Evolutionary conservation across 1,139 yeast species (phyloP).

Genomic region (Hanseniaspora sp.): DNA sequence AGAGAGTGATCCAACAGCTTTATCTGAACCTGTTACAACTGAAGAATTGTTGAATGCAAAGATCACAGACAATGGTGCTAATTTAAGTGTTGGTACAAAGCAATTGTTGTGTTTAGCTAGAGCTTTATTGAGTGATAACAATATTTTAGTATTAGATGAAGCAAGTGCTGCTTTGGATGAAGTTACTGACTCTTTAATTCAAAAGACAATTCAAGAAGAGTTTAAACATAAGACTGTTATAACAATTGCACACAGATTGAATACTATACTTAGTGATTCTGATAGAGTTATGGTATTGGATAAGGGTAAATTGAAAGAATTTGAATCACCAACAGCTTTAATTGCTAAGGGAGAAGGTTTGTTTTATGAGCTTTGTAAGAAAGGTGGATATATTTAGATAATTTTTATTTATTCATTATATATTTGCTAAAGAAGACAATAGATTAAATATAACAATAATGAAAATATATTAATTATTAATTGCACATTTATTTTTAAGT

Average conservation of each 20-base stretch:
- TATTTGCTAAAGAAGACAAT: background rate
- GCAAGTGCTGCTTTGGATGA: constrained; percentile 64
- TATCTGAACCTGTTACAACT: constrained; percentile 44
- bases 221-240: constrained; percentile 48
- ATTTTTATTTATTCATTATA: background rate
- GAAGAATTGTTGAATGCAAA: constrained; percentile 36
- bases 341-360: constrained; percentile 33
- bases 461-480: too few species aligned
- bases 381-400: constrained; percentile 19
- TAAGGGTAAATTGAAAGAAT: constrained; percentile 42
- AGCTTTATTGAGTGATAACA: constrained; percentile 48
- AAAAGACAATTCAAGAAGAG: constrained; percentile 44
- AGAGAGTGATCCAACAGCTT: constrained; percentile 1
- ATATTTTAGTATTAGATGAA: constrained; percentile 53
- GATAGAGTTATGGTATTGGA: constrained; percentile 50
- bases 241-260: constrained; percentile 58
- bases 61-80: constrained; percentile 56
- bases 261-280: constrained; percentile 43
- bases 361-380: constrained; percentile 45
- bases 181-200: constrained; percentile 53
- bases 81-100: constrained; percentile 57
- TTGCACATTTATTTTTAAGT: too few species aligned
- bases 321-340: constrained; percentile 39
- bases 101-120: constrained; percentile 57
- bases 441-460: too few species aligned